phyloP scores from a whole-genome alignment of 495 filamentous ascomycete species.

The Penicillium robsamsonii region DNA sequence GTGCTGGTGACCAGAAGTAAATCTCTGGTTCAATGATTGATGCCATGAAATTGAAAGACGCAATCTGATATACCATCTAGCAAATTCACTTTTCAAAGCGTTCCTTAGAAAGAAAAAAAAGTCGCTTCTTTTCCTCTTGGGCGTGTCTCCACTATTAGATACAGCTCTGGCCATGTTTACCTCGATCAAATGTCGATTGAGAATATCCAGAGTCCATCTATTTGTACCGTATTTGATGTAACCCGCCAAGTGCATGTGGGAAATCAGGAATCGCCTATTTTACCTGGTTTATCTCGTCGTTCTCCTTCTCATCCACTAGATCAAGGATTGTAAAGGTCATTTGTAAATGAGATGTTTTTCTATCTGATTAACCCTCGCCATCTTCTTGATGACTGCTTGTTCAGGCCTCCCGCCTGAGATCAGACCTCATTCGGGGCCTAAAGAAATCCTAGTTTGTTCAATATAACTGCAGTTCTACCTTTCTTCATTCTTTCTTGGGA shows the following conservation, averaged over 20 bases:
- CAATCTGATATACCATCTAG: conserved; percentile 24
- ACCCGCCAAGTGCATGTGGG: not conserved
- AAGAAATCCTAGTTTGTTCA: too few species aligned
- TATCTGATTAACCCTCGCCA: too few species aligned
- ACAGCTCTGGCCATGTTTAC: not conserved
- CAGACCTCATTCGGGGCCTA: too few species aligned
- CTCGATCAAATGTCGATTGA: not conserved
- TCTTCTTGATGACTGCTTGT: too few species aligned
- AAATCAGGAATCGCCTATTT: not conserved
- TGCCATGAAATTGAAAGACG: conserved; percentile 22
- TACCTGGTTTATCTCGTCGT: not conserved
- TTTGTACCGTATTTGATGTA: not conserved
- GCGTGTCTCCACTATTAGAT: not conserved
- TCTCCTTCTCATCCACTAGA: not conserved
- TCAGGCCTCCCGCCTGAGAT: too few species aligned
- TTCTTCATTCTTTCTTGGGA: too few species aligned
- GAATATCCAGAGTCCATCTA: not conserved
- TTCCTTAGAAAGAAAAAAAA: conserved; percentile 16
- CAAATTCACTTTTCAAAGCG: conserved; percentile 21
- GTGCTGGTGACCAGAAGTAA: conserved; percentile 26
- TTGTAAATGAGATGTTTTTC: too few species aligned
- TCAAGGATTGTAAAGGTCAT: too few species aligned
- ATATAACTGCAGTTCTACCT: too few species aligned
- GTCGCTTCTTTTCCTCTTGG: not conserved
- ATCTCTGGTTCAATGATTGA: conserved; percentile 10